These are phyloP conservation scores for Fusarium sp. DNA, from an alignment of 2,329 filamentous ascomycete species.

Conservation along the genomic window DNA sequence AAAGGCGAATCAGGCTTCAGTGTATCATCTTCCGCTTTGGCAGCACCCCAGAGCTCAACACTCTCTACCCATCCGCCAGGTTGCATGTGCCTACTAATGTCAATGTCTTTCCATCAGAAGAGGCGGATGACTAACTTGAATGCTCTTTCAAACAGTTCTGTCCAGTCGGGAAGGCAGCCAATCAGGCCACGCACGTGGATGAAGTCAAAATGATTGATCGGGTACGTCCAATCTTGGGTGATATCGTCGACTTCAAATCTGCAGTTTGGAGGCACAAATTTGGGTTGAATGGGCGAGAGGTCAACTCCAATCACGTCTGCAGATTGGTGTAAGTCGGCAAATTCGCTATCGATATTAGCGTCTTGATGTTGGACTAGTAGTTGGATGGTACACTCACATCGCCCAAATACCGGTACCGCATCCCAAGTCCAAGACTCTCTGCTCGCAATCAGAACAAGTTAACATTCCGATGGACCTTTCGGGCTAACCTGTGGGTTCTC, in stretches of 20 bases:
- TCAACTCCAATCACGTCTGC: constrained; percentile 29
- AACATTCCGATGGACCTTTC: no score
- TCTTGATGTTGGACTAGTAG: fast-evolving
- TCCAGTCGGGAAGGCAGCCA: constrained; percentile 29
- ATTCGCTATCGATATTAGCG: constrained; percentile 19
- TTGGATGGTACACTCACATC: constrained; percentile 7
- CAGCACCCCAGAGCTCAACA: constrained; percentile 30
- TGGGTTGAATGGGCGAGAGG: constrained; percentile 29
- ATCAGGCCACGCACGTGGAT: constrained; percentile 32
- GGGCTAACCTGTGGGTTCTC: constrained; percentile 44
- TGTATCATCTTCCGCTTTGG: constrained; percentile 27
- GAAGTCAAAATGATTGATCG: constrained; percentile 27
- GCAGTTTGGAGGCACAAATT: constrained; percentile 22
- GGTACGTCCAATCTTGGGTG: constrained; percentile 27
- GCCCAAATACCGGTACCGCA: constrained; percentile 36
- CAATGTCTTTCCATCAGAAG: not conserved
- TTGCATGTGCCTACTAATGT: constrained; percentile 9
- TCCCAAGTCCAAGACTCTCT: constrained; percentile 2
- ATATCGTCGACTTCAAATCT: constrained; percentile 36
- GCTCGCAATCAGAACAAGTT: not conserved
- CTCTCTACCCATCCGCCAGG: constrained; percentile 33
- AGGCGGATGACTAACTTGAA: not conserved
- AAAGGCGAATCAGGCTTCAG: constrained; percentile 30
- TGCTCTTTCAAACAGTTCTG: constrained; percentile 15
- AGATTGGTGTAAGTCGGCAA: constrained; percentile 32